Evolutionary conservation across 1,284 basidiomycete genomes (phyloP).

Genomic region (Puccinia brachypodii): DNA sequence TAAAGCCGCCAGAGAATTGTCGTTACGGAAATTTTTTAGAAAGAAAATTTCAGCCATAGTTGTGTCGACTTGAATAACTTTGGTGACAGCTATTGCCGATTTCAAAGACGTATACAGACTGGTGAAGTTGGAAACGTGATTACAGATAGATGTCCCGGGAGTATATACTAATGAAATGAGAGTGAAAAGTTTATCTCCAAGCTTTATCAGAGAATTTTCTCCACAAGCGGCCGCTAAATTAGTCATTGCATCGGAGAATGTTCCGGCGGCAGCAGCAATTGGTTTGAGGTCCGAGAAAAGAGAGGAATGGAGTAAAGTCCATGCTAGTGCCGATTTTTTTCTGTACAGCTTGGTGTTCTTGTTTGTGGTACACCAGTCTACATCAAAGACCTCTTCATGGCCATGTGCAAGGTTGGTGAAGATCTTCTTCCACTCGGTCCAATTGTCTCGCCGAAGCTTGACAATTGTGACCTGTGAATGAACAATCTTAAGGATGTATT

Average conservation of each 20-base stretch:
- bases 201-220: not conserved
- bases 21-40: not conserved
- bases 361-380: too few species aligned
- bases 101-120: not conserved
- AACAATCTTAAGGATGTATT: too few species aligned
- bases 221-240: not conserved
- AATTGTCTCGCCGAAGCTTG: too few species aligned
- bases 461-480: too few species aligned
- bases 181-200: not conserved
- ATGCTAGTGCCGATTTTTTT: too few species aligned
- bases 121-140: not conserved
- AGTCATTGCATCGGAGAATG: not conserved
- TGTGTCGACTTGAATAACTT: not conserved
- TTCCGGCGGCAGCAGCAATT: not conserved
- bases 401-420: too few species aligned
- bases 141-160: not conserved
- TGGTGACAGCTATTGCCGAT: not conserved
- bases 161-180: not conserved
- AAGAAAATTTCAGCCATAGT: not conserved
- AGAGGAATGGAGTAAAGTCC: too few species aligned
- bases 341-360: too few species aligned
- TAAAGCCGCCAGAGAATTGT: not conserved
- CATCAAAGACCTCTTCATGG: too few species aligned
- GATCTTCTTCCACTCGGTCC: too few species aligned
- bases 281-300: too few species aligned